phyloP scores from a whole-genome alignment of 1,139 yeast species.

The Taiozyma sp. region DNA sequence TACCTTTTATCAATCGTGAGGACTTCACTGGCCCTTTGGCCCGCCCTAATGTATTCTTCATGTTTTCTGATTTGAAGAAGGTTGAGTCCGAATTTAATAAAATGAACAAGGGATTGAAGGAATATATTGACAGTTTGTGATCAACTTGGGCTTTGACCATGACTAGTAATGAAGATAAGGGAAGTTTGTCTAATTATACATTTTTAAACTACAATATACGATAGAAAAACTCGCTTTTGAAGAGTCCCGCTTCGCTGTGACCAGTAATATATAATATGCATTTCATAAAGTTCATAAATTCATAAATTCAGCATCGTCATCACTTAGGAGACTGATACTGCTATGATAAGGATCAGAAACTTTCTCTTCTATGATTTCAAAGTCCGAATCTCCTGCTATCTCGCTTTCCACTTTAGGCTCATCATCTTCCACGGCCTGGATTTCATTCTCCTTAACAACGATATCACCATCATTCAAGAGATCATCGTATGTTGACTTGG shows the following conservation, averaged over 20 bases:
- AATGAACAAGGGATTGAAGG: background rate
- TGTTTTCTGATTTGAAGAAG: background rate
- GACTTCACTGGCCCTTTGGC: constrained; percentile 2
- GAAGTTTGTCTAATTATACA: no score
- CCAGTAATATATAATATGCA: background rate
- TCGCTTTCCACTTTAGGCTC: background rate
- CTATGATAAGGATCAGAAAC: background rate
- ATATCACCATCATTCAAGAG: background rate
- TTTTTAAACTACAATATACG: no score
- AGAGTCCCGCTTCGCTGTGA: no score
- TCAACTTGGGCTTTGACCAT: no score
- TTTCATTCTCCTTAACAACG: background rate
- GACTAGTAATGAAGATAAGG: no score
- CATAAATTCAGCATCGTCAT: constrained; percentile 19
- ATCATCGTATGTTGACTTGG: background rate
- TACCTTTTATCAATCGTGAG: constrained; percentile 5
- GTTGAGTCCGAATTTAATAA: background rate
- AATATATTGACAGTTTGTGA: background rate
- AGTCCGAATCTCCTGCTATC: constrained; percentile 2
- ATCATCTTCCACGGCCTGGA: background rate
- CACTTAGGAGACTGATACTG: constrained; percentile 11
- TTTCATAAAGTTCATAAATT: constrained; percentile 5
- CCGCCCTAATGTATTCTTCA: background rate
- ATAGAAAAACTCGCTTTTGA: no score
- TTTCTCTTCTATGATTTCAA: background rate